A percentile compares a stretch with the other conserved stretches of the same genome.
Evolutionary conservation across 176 grass and related monocot species (phyloP).

Genomic region (Aegilops sharonensis): DNA sequence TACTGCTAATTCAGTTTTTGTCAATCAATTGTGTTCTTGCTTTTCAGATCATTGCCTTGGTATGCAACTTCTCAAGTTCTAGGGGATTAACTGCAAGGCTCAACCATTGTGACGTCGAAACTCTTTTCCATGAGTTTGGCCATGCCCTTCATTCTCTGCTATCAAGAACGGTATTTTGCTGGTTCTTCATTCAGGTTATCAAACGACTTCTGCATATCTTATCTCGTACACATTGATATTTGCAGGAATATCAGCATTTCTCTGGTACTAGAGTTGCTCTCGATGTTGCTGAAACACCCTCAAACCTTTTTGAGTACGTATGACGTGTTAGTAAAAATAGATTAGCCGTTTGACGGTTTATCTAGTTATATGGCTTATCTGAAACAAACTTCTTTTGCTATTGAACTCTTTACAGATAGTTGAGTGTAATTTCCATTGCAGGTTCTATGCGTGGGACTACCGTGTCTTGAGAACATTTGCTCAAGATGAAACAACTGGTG

Average conservation of each 20-base stretch:
- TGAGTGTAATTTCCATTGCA: slow-evolving; percentile 33
- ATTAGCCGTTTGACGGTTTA: neutral
- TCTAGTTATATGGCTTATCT: slow-evolving; percentile 23
- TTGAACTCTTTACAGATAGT: neutral
- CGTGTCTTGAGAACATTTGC: slow-evolving; percentile 86
- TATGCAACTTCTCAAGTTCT: slow-evolving; percentile 81
- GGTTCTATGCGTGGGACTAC: slow-evolving; percentile 96
- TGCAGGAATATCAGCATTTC: slow-evolving; percentile 98
- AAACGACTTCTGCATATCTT: slow-evolving; percentile 10
- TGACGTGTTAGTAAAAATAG: neutral
- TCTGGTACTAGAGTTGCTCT: slow-evolving; percentile 95
- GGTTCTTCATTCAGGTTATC: neutral
- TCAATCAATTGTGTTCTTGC: slow-evolving; percentile 1
- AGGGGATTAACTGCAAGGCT: slow-evolving; percentile 65
- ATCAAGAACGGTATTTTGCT: slow-evolving; percentile 80
- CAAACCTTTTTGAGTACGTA: slow-evolving; percentile 93
- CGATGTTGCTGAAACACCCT: slow-evolving; percentile 92
- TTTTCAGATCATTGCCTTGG: slow-evolving; percentile 83
- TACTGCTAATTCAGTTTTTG: slow-evolving; percentile 8
- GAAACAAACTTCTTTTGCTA: slow-evolving; percentile 8
- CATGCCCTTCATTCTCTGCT: slow-evolving; percentile 96
- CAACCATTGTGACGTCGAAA: slow-evolving; percentile 83
- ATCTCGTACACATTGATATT: slow-evolving; percentile 26
- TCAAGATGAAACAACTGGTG: slow-evolving; percentile 75
- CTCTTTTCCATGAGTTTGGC: slow-evolving; percentile 97